Evolutionary conservation across 2,329 filamentous ascomycete species (phyloP).

Genomic region (Aspergillus brasiliensis): DNA sequence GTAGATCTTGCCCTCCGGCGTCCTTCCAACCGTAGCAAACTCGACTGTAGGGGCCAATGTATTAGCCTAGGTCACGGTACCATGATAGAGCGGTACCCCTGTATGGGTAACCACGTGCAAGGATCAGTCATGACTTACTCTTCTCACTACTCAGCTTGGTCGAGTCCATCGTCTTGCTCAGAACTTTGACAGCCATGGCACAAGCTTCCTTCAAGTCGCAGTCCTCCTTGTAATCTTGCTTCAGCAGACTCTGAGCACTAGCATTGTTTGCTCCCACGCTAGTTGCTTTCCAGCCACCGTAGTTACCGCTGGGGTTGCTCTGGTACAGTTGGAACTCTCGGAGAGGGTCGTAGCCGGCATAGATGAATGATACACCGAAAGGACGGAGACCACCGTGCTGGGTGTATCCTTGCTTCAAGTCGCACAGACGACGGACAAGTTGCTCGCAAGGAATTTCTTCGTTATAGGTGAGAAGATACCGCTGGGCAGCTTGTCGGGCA

Average conservation of each 20-base stretch:
- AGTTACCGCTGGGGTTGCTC: constrained; percentile 98
- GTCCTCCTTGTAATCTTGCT: constrained; percentile 99
- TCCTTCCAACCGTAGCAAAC: constrained; percentile 96
- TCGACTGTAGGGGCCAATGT: constrained; percentile 66
- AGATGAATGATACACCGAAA: constrained; percentile 99
- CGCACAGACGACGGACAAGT: constrained; percentile 92
- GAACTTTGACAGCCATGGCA: constrained; percentile 94
- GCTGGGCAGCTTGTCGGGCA: constrained; percentile 92
- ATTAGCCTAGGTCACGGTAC: constrained; percentile 16
- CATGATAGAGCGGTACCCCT: not conserved
- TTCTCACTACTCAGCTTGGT: constrained; percentile 99
- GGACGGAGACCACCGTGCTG: constrained; percentile 97
- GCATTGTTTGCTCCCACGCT: constrained; percentile 98
- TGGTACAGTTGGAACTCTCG: constrained; percentile 98
- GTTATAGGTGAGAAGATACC: constrained; percentile 98
- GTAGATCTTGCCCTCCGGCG: constrained; percentile 93
- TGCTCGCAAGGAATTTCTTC: constrained; percentile 99
- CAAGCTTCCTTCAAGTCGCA: constrained; percentile 95
- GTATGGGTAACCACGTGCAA: not conserved
- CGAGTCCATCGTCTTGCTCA: constrained; percentile 99
- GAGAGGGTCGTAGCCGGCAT: constrained; percentile 94
- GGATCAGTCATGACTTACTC: constrained; percentile 65
- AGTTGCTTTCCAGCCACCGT: constrained; percentile 98
- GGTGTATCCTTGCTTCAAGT: constrained; percentile 98
- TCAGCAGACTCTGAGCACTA: constrained; percentile 91